A percentile compares a stretch with the other conserved stretches of the same genome.
Evolutionary conservation across 2,329 filamentous ascomycete species (phyloP).

Genomic region (Nigrospora oryzae): DNA sequence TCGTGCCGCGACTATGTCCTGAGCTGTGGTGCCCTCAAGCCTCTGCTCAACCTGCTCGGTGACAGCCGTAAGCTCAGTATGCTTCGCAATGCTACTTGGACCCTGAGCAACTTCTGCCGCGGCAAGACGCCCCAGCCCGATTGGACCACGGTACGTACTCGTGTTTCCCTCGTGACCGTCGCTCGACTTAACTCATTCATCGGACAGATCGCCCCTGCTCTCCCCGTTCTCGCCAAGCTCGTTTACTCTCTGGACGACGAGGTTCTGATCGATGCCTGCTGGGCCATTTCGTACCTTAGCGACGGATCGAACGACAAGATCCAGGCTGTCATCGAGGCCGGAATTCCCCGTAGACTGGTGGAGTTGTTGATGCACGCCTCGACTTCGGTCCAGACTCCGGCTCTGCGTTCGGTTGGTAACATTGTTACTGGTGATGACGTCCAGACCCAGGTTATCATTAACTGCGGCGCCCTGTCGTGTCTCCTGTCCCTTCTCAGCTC

Average conservation of each 20-base stretch:
- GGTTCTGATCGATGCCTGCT: constrained; percentile 97
- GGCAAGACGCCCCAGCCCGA: constrained; percentile 98
- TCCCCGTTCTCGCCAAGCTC: constrained; percentile 91
- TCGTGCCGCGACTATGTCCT: constrained; percentile 96
- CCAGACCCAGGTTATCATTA: constrained; percentile 98
- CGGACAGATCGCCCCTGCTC: constrained; percentile 77
- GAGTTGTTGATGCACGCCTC: constrained; percentile 98
- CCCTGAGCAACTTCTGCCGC: constrained; percentile 98
- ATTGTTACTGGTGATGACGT: constrained; percentile 98
- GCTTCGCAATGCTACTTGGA: constrained; percentile 98
- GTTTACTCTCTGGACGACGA: constrained; percentile 98
- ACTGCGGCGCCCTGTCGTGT: constrained; percentile 87
- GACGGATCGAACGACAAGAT: constrained; percentile 99
- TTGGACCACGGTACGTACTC: constrained; percentile 73
- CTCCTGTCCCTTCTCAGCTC: constrained; percentile 92
- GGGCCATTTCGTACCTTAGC: constrained; percentile 97
- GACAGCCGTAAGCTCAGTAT: constrained; percentile 99
- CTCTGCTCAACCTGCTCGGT: constrained; percentile 79
- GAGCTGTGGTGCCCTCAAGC: constrained; percentile 81
- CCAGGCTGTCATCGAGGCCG: constrained; percentile 95
- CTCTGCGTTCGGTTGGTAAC: constrained; percentile 93
- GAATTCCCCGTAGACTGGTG: constrained; percentile 90
- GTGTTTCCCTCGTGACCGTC: too few species aligned
- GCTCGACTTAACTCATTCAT: constrained; percentile 2
- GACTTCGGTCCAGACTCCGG: constrained; percentile 95